Base-by-base conservation (phyloP, 352 stramenopile species). In the Globisporangium echinulatum region DNA sequence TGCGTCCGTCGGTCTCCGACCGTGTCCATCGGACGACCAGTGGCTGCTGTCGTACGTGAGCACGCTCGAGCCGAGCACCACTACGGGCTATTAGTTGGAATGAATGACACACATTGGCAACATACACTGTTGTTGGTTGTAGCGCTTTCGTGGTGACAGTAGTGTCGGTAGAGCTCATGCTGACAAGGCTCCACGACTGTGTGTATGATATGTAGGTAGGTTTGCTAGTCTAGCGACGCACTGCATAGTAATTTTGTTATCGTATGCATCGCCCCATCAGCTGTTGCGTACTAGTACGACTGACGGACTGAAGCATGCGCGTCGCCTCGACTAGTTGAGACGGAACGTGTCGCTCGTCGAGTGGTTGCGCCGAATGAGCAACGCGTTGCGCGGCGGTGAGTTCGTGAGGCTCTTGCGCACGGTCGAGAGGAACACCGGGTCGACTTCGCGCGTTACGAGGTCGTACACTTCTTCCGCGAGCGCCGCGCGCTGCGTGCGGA, bases 381-480 rank as follows among this genome's bases (percentile, higher is more conserved):
- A 58, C 25, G 25, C 25, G 36, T 62, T 61, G 25, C 66, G 67
- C n/a, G 56, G 54, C 11, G 75, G 69, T 33, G 73, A 81, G 43
- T 58, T 79, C 7, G 69, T 67, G 36, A 81, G 69, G 54, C 69
- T 79, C 68, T 87, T 83, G 59, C 75, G 72, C 40, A 90, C 69
- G 1, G 68, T 61, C 9, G 70, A 74, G 15, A 90, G 74, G 52
- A 90, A 81, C 49, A 72, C 62, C 15, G 74, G 61, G 58, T 88
- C 77, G 15, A 88, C 77, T 52, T 72, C 81, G 44, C 63, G 55
- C 4, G 69, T 75, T 44, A 90, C 69, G 7, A 90, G 54, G 5
- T 77, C 71, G 58, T 86, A 68, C 17, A 90, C 78, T 62, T 87
- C 71, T 58, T 71, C 60, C 13, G 72, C 77, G 37, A 91, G 71